These are phyloP conservation scores for Colletotrichum sp. DNA, from an alignment of 2,329 filamentous ascomycete genomes.

Conservation along the genomic window DNA sequence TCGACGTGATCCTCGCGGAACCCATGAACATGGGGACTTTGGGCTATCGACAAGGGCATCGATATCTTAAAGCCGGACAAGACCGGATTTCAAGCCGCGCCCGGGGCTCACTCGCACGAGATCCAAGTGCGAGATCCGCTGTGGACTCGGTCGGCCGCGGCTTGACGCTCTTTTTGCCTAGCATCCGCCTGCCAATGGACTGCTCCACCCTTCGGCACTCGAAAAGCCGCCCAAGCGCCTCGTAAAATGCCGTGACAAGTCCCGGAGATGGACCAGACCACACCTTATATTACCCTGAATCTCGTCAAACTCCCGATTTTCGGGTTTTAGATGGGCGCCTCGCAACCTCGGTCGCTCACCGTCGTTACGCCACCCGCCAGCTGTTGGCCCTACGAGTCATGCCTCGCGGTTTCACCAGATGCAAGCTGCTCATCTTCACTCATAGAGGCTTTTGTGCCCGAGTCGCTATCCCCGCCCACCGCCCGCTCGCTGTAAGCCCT, in stretches of 20 bases:
- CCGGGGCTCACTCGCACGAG: constrained; percentile 19
- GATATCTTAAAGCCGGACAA: constrained; percentile 11
- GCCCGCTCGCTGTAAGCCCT: not conserved
- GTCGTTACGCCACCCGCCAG: not conserved
- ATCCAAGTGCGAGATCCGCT: constrained; percentile 18
- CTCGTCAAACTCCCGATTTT: constrained; percentile 10
- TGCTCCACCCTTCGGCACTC: constrained; percentile 20
- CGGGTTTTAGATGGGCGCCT: not conserved
- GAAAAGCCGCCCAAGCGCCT: constrained; percentile 19
- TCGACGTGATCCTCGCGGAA: constrained; percentile 3
- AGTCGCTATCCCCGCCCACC: not conserved
- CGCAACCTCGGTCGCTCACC: constrained; percentile 6
- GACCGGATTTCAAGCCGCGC: constrained; percentile 15
- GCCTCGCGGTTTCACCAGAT: not conserved
- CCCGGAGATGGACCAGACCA: constrained; percentile 20
- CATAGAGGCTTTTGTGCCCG: not conserved
- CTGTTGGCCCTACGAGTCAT: constrained; percentile 10
- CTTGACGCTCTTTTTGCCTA: constrained; percentile 19
- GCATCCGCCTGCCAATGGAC: constrained; percentile 14
- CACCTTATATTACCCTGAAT: constrained; percentile 22
- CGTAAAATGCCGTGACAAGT: constrained; percentile 20
- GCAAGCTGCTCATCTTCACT: constrained; percentile 5
- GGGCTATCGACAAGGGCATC: constrained; percentile 2
- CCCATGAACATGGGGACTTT: not conserved
- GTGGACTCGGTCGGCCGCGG: constrained; percentile 11